Evolutionary conservation across 192 early-diverging fungal genomes (phyloP).

Genomic region (Funneliformis geosporum): DNA sequence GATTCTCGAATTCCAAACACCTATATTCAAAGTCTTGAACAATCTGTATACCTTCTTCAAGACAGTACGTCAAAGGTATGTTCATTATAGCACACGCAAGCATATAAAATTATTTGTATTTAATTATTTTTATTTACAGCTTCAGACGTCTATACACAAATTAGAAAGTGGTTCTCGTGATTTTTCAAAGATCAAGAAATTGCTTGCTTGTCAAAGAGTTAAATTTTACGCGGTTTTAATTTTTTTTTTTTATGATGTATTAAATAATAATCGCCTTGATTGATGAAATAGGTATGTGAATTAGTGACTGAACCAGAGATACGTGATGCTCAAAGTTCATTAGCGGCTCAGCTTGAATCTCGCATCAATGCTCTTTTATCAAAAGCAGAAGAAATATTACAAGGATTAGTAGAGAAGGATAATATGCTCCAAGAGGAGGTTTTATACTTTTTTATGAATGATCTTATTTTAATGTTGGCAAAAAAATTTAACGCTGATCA

Average conservation of each 20-base stretch:
- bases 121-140: background rate
- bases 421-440: conserved; percentile 20
- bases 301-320: conserved; percentile 21
- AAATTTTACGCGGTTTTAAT: background rate
- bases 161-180: background rate
- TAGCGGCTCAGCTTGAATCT: conserved; percentile 5
- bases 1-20: background rate
- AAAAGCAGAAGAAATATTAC: conserved; percentile 19
- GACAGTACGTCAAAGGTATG: conserved; percentile 8
- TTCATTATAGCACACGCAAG: too few species aligned
- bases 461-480: background rate
- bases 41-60: conserved; percentile 9
- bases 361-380: background rate
- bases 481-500: background rate
- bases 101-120: background rate
- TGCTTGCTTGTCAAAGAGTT: conserved; percentile 14
- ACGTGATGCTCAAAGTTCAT: conserved; percentile 8
- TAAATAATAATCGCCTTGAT: background rate
- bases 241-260: background rate
- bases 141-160: background rate
- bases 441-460: background rate
- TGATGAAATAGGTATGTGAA: conserved; percentile 15
- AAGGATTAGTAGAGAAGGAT: background rate
- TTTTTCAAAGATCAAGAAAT: background rate
- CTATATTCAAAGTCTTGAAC: conserved; percentile 13